A percentile compares a stretch with the other conserved stretches of the same genome.
Evolutionary conservation across 2,329 filamentous ascomycete species (phyloP).

Genomic region (Pseudogymnoascus pannorum): DNA sequence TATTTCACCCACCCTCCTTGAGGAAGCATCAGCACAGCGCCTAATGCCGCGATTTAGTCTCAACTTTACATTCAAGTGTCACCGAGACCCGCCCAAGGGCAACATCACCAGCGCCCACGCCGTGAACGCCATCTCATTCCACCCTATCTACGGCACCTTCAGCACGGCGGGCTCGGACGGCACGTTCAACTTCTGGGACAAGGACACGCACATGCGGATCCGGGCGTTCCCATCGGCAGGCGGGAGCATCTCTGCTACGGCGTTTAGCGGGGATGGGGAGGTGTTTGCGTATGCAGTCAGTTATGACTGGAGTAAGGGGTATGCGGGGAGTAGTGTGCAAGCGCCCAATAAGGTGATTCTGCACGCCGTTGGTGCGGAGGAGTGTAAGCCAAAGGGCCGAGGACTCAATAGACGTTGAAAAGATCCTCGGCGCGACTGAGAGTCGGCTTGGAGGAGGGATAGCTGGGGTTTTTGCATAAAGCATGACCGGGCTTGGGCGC

Average conservation of each 20-base stretch:
- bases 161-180: conserved; percentile 92
- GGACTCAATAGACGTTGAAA: conserved; percentile 7
- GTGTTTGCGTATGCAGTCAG: conserved; percentile 90
- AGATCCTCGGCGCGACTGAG: background rate
- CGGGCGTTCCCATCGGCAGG: conserved; percentile 82
- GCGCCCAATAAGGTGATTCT: conserved; percentile 78
- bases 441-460: background rate
- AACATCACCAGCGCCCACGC: conserved; percentile 85
- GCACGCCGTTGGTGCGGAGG: conserved; percentile 61
- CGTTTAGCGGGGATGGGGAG: conserved; percentile 76
- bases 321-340: conserved; percentile 68
- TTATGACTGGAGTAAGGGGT: conserved; percentile 99
- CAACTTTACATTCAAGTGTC: conserved; percentile 99
- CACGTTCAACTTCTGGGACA: conserved; percentile 96
- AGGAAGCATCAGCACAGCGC: background rate
- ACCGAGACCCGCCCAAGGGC: conserved; percentile 69
- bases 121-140: conserved; percentile 96
- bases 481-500: background rate
- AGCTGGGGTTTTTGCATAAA: background rate
- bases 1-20: conserved; percentile 32
- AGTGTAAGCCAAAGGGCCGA: conserved; percentile 44
- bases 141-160: conserved; percentile 95
- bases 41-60: conserved; percentile 40
- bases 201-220: conserved; percentile 79
- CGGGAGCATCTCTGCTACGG: conserved; percentile 81